A percentile compares a stretch with the other conserved stretches of the same genome.
These are phyloP conservation scores for Colletotrichum sp. DNA, from an alignment of 2,329 filamentous ascomycete genomes.

Conservation along the genomic window DNA sequence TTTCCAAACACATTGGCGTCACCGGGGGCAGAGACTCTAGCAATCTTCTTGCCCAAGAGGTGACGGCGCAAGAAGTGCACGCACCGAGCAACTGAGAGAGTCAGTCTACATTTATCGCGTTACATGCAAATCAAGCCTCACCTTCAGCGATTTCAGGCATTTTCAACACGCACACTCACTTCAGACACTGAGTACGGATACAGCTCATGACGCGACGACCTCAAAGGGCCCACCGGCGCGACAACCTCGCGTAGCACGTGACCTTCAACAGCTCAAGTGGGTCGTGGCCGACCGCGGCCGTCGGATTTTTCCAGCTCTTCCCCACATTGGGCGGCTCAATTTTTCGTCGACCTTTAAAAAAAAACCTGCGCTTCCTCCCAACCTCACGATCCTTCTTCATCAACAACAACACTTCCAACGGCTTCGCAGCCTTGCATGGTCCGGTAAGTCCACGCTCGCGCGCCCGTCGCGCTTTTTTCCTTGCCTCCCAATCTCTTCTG, in stretches of 20 bases:
- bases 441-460: slow-evolving; percentile 26
- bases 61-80: slow-evolving; percentile 85
- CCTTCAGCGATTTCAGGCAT: slow-evolving; percentile 72
- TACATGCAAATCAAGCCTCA: slow-evolving; percentile 25
- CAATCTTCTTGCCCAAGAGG: slow-evolving; percentile 83
- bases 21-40: slow-evolving; percentile 72
- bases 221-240: neutral
- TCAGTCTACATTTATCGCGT: neutral
- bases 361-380: slow-evolving; percentile 18
- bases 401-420: neutral
- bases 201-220: neutral
- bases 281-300: slow-evolving; percentile 17
- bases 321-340: slow-evolving; percentile 19
- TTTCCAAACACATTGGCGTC: slow-evolving; percentile 92
- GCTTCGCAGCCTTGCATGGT: slow-evolving; percentile 16
- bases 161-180: slow-evolving; percentile 9
- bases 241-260: slow-evolving; percentile 31
- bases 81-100: slow-evolving; percentile 73
- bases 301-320: slow-evolving; percentile 20
- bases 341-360: slow-evolving; percentile 24
- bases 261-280: slow-evolving; percentile 13
- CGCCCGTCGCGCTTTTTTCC: neutral
- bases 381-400: slow-evolving; percentile 14
- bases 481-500: slow-evolving; percentile 51
- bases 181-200: neutral